Evolutionary conservation across 768 basidiomycete species (phyloP).

Genomic region (Megacollybia marginata): DNA sequence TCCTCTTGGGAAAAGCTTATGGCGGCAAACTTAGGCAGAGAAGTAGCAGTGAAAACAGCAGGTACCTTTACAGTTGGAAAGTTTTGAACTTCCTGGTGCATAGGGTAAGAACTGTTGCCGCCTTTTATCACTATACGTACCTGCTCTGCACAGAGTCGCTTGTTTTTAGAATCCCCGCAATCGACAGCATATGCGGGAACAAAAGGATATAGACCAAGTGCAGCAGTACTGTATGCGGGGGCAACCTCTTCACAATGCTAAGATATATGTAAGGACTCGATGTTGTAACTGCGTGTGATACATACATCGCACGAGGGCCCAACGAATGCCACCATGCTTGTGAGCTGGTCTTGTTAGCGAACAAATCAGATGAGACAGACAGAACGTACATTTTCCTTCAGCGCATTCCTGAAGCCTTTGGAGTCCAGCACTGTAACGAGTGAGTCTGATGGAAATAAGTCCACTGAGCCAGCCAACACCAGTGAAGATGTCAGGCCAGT

Average conservation of each 20-base stretch:
- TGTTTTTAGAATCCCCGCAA: slow-evolving; percentile 80
- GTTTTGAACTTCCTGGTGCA: slow-evolving; percentile 62
- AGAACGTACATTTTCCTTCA: slow-evolving; percentile 66
- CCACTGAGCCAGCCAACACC: slow-evolving; percentile 37
- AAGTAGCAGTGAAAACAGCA: not conserved
- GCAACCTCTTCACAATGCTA: slow-evolving; percentile 83
- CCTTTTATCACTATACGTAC: slow-evolving; percentile 19
- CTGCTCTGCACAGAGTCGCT: slow-evolving; percentile 75
- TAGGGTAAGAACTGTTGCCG: not conserved
- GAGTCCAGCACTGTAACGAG: slow-evolving; percentile 69
- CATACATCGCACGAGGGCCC: slow-evolving; percentile 93
- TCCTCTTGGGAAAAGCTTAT: slow-evolving; percentile 74
- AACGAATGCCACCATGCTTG: slow-evolving; percentile 80
- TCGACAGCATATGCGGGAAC: slow-evolving; percentile 91
- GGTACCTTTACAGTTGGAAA: slow-evolving; percentile 88
- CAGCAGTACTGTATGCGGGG: slow-evolving; percentile 82
- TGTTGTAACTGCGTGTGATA: slow-evolving; percentile 1
- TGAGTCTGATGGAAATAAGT: slow-evolving; percentile 40
- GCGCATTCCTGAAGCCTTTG: slow-evolving; percentile 60
- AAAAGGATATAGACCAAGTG: slow-evolving; percentile 68
- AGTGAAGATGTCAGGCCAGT: slow-evolving; percentile 37
- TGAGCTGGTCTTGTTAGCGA: slow-evolving; percentile 36
- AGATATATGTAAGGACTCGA: not conserved
- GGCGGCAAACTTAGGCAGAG: slow-evolving; percentile 1
- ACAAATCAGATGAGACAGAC: not conserved